These are phyloP conservation scores for Tolypocladium paradoxum DNA, from an alignment of 2,329 filamentous ascomycete genomes.

Conservation along the genomic window DNA sequence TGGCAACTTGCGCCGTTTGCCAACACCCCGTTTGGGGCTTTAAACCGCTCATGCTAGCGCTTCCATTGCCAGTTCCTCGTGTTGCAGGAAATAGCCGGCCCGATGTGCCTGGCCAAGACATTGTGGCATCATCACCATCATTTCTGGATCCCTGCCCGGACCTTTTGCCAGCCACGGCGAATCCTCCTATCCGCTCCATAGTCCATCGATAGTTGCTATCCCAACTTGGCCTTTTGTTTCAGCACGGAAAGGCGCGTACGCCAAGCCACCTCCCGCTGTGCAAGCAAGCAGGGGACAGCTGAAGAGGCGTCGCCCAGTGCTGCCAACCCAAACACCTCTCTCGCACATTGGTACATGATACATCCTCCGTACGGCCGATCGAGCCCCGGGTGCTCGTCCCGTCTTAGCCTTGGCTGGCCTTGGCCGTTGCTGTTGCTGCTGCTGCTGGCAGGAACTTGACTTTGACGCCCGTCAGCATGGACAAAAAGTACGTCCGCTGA, in stretches of 20 bases:
- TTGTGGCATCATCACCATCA: background rate
- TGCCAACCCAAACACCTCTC: background rate
- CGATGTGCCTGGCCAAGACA: background rate
- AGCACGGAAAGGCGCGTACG: background rate
- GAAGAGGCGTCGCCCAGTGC: background rate
- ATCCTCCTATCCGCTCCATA: background rate
- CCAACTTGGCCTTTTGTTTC: too few relatives aligned
- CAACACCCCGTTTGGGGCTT: background rate
- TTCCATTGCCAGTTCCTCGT: background rate
- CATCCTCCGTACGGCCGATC: background rate
- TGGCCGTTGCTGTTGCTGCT: background rate
- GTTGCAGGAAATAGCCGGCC: background rate
- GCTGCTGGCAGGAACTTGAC: slow-evolving; percentile 22
- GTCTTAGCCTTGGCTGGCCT: background rate
- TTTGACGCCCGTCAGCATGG: slow-evolving; percentile 37
- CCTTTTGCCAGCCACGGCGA: background rate
- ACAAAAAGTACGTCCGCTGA: slow-evolving; percentile 38
- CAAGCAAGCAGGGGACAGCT: background rate
- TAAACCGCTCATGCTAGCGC: background rate
- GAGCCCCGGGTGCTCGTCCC: background rate
- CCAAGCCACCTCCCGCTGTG: background rate
- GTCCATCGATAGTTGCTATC: background rate
- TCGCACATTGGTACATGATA: too few relatives aligned
- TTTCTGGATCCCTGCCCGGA: background rate
- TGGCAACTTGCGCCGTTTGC: background rate